A percentile compares a stretch with the other conserved stretches of the same genome.
Conservation (phyloP, 441 rosid genomes). For the Gossypium aridum region DNA sequence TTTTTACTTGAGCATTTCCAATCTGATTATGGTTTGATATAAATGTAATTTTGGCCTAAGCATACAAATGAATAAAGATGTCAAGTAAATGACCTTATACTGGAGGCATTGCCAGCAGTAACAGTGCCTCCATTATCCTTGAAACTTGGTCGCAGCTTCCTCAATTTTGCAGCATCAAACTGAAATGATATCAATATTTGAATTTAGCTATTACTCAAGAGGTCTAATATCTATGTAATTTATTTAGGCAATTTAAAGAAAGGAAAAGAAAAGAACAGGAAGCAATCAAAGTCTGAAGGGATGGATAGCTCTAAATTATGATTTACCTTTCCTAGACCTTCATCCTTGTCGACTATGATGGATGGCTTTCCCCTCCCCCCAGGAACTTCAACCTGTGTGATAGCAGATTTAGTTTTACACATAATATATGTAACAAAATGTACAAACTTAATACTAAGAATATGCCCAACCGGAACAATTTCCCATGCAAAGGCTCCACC, state of each 20-base stretch:
- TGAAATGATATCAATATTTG: conserved; percentile 23
- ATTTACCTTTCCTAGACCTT: conserved; percentile 89
- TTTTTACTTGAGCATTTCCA: background rate
- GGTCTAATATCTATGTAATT: background rate
- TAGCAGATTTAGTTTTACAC: conserved; percentile 12
- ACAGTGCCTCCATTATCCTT: conserved; percentile 89
- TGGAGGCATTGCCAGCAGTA: conserved; percentile 98
- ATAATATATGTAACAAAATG: background rate
- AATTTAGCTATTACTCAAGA: background rate
- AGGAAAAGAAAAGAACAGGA: background rate
- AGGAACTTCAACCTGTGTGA: conserved; percentile 79
- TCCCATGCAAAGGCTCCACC: conserved; percentile 88
- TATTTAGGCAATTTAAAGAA: background rate
- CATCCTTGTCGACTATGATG: conserved; percentile 79
- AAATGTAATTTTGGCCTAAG: background rate
- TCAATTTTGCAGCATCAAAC: conserved; percentile 91
- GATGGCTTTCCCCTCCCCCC: conserved; percentile 94
- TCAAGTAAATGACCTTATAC: conserved; percentile 64
- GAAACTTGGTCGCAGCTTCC: conserved; percentile 94
- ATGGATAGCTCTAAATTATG: background rate
- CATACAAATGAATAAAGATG: background rate
- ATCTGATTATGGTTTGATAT: background rate
- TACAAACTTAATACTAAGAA: background rate
- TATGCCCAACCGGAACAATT: conserved; percentile 69
- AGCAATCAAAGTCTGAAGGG: background rate